These are phyloP conservation scores for Entamoeba nuttalli DNA, from an alignment of 208 protist genomes.

Conservation along the genomic window DNA sequence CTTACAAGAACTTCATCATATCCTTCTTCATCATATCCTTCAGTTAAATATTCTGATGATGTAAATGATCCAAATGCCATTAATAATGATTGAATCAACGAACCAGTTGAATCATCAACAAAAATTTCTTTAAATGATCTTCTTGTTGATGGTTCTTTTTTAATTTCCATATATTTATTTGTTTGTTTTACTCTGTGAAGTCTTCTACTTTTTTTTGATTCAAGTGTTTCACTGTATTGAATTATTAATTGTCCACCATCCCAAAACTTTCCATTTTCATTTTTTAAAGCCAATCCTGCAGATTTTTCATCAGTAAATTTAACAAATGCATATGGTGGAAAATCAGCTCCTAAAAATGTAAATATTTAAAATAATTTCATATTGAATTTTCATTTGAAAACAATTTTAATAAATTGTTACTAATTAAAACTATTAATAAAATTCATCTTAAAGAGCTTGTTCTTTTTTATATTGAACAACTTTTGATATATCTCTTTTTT, in stretches of 20 bases:
- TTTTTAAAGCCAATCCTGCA: background rate
- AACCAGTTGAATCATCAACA: background rate
- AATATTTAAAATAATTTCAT: too few relatives aligned
- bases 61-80: background rate
- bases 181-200: background rate
- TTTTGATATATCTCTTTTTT: too few relatives aligned
- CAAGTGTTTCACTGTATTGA: background rate
- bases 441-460: too few relatives aligned
- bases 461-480: too few relatives aligned
- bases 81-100: background rate
- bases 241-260: background rate
- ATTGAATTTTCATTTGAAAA: too few relatives aligned
- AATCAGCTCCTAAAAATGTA: background rate
- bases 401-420: too few relatives aligned
- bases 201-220: background rate
- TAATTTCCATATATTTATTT: background rate
- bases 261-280: background rate
- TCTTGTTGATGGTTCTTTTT: background rate
- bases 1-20: background rate
- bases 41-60: background rate
- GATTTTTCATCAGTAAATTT: background rate
- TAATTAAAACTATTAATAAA: too few relatives aligned
- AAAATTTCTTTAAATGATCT: background rate
- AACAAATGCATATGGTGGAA: background rate
- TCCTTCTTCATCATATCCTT: background rate